Evolutionary conservation across 345 rosid species (phyloP).

Genomic region (Tarenaya hassleriana): DNA sequence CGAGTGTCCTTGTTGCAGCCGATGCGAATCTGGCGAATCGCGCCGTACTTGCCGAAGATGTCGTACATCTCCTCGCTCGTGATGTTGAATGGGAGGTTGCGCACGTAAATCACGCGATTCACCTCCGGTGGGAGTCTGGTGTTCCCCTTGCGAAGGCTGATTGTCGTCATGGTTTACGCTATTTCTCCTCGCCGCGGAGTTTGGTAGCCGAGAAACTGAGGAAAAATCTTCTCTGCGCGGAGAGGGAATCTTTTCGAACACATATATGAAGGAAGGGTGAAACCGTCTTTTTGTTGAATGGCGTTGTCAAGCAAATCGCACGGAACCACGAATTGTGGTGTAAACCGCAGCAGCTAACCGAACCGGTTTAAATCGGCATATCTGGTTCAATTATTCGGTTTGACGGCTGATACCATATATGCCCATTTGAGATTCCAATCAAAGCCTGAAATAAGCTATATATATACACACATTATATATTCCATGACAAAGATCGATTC

Average conservation of each 20-base stretch:
- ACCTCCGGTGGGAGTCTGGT: constrained; percentile 95
- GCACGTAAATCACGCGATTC: constrained; percentile 83
- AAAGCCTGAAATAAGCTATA: too few relatives aligned
- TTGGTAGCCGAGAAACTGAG: constrained; percentile 10
- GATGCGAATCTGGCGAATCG: constrained; percentile 91
- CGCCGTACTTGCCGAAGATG: constrained; percentile 95
- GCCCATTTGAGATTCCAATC: too few relatives aligned
- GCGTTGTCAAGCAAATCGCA: background rate
- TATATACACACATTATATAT: too few relatives aligned
- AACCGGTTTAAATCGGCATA: too few relatives aligned
- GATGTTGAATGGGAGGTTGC: constrained; percentile 97
- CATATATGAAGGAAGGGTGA: constrained; percentile 1
- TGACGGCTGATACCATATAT: too few relatives aligned
- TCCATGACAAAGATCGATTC: too few relatives aligned
- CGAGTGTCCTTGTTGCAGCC: constrained; percentile 87
- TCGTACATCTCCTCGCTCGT: constrained; percentile 99
- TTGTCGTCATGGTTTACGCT: constrained; percentile 45
- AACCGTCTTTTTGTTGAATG: constrained; percentile 12
- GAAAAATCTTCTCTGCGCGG: background rate
- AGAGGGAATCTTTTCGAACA: background rate
- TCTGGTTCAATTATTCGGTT: too few relatives aligned
- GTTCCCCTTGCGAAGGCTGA: constrained; percentile 75
- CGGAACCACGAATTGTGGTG: too few relatives aligned
- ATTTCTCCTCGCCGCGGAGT: constrained; percentile 13
- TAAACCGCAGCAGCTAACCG: background rate